Evolutionary conservation across 768 basidiomycete genomes (phyloP), one percentile per base, ranked within the genome.

Genomic region (Naganishia friedmannii): DNA sequence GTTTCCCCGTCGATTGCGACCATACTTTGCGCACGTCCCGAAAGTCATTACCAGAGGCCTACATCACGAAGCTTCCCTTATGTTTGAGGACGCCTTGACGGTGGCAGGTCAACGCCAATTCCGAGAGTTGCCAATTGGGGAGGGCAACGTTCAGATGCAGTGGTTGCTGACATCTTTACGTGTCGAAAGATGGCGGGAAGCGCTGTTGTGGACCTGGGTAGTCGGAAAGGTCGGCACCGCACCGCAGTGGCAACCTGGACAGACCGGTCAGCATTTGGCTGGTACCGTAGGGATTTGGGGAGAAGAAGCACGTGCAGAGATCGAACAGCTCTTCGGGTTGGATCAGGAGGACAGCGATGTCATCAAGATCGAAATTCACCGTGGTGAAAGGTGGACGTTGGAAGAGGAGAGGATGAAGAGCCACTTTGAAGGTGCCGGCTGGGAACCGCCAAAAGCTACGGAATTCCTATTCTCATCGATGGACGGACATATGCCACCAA

Each of bases 131-230:
- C 65, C 54, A 2, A 68, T 70, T 15, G 77, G 77, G 10, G 74
- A 77, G 48, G 77, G 77, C 0, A 76, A 78, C 70, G 71, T 79
- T 7, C 78, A 79, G 66, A 76, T 78, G 73, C 76, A 77, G 63
- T 79, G 78, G 78, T 65, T 79, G 9, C 34, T 76, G 53, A 74
- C 73, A 0, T 73, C 76, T 45, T 53, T 77, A 21, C 65, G 77
- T 73, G 74, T 80, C 23, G 79, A 80, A 53, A 71, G 79, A 32
- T 80, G 79, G 79, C 71, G 79, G 26, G 77, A 78, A 68, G 79
- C 76, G n/a, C 54, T 80, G 23, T 55, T 81, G n/a, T 81, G 78
- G 78, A 78, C 78, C 4, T 81, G 77, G 65, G 66, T 72, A 7
- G 78, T 81, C 7, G 77, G 74, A 4, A 73, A 73, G 54, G 70